A percentile compares a stretch with the other conserved stretches of the same genome.
Conservation (phyloP, 208 protist genomes). For the Borovskyia barvae region DNA sequence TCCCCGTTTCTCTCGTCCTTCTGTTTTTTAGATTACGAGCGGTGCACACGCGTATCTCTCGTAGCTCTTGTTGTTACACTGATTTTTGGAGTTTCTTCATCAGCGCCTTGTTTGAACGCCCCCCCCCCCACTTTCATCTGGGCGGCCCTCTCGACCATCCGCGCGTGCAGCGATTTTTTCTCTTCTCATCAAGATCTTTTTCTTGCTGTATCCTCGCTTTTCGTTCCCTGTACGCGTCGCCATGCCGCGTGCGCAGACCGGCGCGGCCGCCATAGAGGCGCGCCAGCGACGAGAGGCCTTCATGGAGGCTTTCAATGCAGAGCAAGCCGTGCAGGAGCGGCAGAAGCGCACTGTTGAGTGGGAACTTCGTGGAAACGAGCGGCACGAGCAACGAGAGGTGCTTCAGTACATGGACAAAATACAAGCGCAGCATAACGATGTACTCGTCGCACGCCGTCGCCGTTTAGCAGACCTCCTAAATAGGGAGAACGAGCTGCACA, state of each 20-base stretch:
- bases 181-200: not conserved
- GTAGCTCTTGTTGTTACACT: no score
- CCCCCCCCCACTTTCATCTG: no score
- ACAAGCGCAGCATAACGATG: constrained; percentile 80
- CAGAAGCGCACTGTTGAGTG: constrained; percentile 51
- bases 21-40: no score
- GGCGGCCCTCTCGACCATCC: no score
- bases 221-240: not conserved
- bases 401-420: constrained; percentile 65
- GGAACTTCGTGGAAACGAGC: constrained; percentile 52
- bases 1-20: no score
- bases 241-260: constrained; percentile 20
- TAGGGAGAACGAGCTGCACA: constrained; percentile 57
- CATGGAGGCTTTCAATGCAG: constrained; percentile 57
- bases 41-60: no score
- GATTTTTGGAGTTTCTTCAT: no score
- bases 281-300: constrained; percentile 63
- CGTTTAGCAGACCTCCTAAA: constrained; percentile 69
- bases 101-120: no score
- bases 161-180: no score
- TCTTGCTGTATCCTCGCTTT: not conserved
- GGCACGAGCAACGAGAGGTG: constrained; percentile 46
- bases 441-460: constrained; percentile 65
- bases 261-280: constrained; percentile 45
- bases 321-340: constrained; percentile 39